These are phyloP conservation scores for Populus hybrid DNA, from an alignment of 441 rosid species.

Conservation along the genomic window DNA sequence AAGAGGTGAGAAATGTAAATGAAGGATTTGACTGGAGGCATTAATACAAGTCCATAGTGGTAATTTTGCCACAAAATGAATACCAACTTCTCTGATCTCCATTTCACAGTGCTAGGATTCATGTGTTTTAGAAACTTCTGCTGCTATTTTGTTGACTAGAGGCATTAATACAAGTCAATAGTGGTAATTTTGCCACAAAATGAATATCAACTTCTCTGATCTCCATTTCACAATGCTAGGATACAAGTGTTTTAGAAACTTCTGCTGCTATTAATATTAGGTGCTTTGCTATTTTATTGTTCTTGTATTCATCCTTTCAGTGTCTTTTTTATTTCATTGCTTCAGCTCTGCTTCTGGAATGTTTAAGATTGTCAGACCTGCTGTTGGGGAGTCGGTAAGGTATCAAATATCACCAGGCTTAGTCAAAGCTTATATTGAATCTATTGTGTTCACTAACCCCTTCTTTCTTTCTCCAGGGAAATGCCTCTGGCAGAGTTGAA, in stretches of 20 bases:
- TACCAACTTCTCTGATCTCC: not conserved
- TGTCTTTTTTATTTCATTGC: not conserved
- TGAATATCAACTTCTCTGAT: not conserved
- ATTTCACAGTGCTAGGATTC: not conserved
- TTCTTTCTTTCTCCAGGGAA: conserved; percentile 52
- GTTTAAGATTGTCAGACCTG: conserved; percentile 90
- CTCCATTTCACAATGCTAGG: not conserved
- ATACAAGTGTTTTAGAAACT: not conserved
- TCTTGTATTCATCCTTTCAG: not conserved
- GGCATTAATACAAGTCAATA: not conserved
- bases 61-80: not conserved
- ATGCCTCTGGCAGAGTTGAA: conserved; percentile 84
- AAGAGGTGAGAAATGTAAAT: not conserved
- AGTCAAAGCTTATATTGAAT: conserved; percentile 8
- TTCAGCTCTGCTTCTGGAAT: conserved; percentile 73
- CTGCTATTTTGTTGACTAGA: not conserved
- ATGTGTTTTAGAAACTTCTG: not conserved
- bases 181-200: not conserved
- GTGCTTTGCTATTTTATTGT: not conserved
- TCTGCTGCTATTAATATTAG: not conserved
- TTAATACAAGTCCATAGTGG: not conserved
- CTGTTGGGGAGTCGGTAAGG: conserved; percentile 98
- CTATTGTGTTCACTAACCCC: conserved; percentile 10
- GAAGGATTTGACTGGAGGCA: not conserved
- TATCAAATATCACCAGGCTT: conserved; percentile 22